Evolutionary conservation across 805 yeast species (phyloP).

Genomic region (Lachancea thermotolerans): DNA sequence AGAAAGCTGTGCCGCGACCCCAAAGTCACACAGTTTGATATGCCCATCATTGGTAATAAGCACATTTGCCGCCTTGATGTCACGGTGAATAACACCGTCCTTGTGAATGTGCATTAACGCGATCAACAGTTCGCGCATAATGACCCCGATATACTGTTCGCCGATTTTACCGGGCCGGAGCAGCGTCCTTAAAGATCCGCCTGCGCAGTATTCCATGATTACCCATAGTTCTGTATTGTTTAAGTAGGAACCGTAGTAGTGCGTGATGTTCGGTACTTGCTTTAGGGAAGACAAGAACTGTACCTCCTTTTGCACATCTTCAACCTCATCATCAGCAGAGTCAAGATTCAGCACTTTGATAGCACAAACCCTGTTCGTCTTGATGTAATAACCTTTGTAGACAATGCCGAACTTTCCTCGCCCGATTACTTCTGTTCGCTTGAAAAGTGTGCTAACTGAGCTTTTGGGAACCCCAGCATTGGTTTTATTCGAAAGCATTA

Average conservation of each 20-base stretch:
- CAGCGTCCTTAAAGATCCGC: slow-evolving; percentile 86
- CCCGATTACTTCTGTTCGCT: slow-evolving; percentile 86
- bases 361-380: slow-evolving; percentile 77
- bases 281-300: slow-evolving; percentile 78
- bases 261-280: slow-evolving; percentile 85
- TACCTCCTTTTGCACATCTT: slow-evolving; percentile 89
- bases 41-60: slow-evolving; percentile 82
- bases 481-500: neutral
- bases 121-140: slow-evolving; percentile 69
- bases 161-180: slow-evolving; percentile 82
- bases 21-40: slow-evolving; percentile 92
- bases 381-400: slow-evolving; percentile 70
- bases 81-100: slow-evolving; percentile 91
- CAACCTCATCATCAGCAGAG: slow-evolving; percentile 88
- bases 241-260: slow-evolving; percentile 81
- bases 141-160: slow-evolving; percentile 76
- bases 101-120: slow-evolving; percentile 80
- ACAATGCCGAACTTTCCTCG: slow-evolving; percentile 97
- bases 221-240: slow-evolving; percentile 94
- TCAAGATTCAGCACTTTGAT: slow-evolving; percentile 89
- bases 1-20: slow-evolving; percentile 92
- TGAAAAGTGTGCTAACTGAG: slow-evolving; percentile 40
- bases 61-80: slow-evolving; percentile 93
- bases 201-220: slow-evolving; percentile 95
- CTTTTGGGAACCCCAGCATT: neutral